Conservation (phyloP, 1,139 yeast species). For the Cylindricascospora bacillispora region DNA sequence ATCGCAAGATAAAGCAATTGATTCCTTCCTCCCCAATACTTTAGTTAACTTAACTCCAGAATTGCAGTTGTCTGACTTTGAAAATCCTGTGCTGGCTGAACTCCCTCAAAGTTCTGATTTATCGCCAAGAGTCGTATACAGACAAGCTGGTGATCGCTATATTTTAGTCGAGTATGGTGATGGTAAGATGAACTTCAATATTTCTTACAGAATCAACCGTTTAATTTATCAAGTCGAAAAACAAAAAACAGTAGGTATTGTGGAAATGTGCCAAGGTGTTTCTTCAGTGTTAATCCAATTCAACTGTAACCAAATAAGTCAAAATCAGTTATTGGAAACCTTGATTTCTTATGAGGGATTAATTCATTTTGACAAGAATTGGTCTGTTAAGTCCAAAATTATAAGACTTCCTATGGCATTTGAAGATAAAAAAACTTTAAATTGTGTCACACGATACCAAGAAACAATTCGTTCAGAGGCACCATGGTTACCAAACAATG, state of each 20-base stretch:
- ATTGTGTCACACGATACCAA: conserved; percentile 78
- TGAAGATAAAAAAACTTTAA: conserved; percentile 80
- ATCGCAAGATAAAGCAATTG: conserved; percentile 45
- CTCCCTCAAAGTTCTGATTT: conserved; percentile 34
- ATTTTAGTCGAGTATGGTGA: conserved; percentile 88
- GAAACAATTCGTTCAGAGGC: conserved; percentile 90
- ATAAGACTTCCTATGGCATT: conserved; percentile 90
- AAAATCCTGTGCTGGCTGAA: conserved; percentile 46
- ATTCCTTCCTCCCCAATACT: conserved; percentile 21
- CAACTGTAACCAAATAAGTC: conserved; percentile 48
- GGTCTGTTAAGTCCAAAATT: conserved; percentile 77
- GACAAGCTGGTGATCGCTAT: conserved; percentile 96
- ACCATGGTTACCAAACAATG: conserved; percentile 97
- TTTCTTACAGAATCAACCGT: conserved; percentile 74
- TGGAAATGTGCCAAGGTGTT: conserved; percentile 96
- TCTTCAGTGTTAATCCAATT: conserved; percentile 84
- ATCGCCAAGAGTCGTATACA: conserved; percentile 65
- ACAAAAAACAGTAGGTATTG: conserved; percentile 60
- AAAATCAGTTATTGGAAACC: conserved; percentile 45
- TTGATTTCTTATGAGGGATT: conserved; percentile 66
- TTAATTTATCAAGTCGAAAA: conserved; percentile 60
- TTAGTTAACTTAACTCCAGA: conserved; percentile 31
- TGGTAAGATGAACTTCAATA: conserved; percentile 69
- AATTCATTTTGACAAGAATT: conserved; percentile 57
- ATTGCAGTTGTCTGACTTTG: conserved; percentile 26